These are phyloP conservation scores for Dovyalis caffra DNA, from an alignment of 345 rosid genomes.

Conservation along the genomic window DNA sequence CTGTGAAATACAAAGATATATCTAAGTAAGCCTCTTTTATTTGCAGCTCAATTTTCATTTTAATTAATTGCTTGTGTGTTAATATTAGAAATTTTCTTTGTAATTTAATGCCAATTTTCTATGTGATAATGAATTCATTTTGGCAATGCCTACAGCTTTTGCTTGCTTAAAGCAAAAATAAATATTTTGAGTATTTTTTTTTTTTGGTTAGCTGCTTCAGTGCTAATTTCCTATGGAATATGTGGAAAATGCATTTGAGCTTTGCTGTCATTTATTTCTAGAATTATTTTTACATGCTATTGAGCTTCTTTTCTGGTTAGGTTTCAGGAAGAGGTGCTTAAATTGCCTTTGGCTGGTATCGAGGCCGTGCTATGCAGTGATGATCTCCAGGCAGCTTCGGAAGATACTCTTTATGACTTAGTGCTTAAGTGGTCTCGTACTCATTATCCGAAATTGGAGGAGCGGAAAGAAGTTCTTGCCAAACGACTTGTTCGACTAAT, in stretches of 20 bases:
- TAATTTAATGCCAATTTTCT: not conserved
- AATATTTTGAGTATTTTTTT: not conserved
- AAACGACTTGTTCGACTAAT: slow-evolving; percentile 55
- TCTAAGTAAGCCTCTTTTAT: slow-evolving; percentile 41
- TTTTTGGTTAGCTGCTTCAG: slow-evolving; percentile 1
- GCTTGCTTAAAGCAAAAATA: not conserved
- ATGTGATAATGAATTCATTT: not conserved
- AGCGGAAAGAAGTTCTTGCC: slow-evolving; percentile 54
- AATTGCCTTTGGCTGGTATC: slow-evolving; percentile 75
- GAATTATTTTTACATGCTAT: not conserved
- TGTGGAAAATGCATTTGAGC: not conserved
- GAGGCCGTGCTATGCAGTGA: slow-evolving; percentile 76
- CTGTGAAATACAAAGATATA: slow-evolving; percentile 56
- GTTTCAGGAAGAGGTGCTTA: slow-evolving; percentile 61
- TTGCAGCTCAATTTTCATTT: not conserved
- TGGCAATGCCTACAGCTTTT: not conserved
- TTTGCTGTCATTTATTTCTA: not conserved
- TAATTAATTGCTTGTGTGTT: not conserved
- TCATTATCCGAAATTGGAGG: slow-evolving; percentile 63
- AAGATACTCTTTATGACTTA: slow-evolving; percentile 69
- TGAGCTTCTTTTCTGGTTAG: slow-evolving; percentile 28
- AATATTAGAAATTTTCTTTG: not conserved
- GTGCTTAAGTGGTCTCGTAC: slow-evolving; percentile 69
- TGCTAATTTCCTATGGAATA: not conserved
- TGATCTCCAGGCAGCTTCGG: slow-evolving; percentile 62